These are phyloP conservation scores for Populus hybrid DNA, from an alignment of 441 rosid genomes.

Conservation along the genomic window DNA sequence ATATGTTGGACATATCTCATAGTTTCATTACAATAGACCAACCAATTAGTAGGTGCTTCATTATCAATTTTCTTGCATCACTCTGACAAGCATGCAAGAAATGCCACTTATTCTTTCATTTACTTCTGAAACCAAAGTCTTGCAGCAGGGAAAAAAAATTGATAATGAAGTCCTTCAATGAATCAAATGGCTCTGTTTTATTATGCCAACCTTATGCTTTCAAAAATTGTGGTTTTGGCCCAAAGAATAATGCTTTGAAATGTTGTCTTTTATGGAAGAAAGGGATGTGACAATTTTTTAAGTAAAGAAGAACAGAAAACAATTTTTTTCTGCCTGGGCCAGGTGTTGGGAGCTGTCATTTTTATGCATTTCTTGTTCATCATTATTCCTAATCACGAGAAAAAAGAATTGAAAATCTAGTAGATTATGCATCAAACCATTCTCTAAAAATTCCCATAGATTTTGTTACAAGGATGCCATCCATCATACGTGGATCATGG, in stretches of 20 bases:
- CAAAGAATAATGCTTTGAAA: not conserved
- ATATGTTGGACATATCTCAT: not conserved
- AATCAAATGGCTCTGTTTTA: not conserved
- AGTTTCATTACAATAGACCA: not conserved
- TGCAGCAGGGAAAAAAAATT: not conserved
- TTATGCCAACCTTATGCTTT: not conserved
- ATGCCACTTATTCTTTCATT: not conserved
- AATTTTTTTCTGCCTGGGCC: not conserved
- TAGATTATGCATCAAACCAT: not conserved
- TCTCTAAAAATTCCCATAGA: not conserved
- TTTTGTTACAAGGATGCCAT: constrained; percentile 6
- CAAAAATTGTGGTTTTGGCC: not conserved
- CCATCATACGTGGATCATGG: not conserved
- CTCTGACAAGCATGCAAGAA: not conserved
- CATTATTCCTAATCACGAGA: not conserved
- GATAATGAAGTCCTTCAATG: not conserved
- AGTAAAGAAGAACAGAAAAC: not conserved
- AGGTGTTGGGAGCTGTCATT: not conserved
- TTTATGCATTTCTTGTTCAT: not conserved
- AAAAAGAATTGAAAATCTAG: not conserved
- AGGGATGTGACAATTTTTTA: not conserved
- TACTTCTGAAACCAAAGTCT: not conserved
- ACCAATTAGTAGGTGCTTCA: not conserved
- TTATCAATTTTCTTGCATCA: not conserved
- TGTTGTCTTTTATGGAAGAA: not conserved